phyloP scores from a whole-genome alignment of 306 rosid species.

The Sphenostylis stenocarpa region DNA sequence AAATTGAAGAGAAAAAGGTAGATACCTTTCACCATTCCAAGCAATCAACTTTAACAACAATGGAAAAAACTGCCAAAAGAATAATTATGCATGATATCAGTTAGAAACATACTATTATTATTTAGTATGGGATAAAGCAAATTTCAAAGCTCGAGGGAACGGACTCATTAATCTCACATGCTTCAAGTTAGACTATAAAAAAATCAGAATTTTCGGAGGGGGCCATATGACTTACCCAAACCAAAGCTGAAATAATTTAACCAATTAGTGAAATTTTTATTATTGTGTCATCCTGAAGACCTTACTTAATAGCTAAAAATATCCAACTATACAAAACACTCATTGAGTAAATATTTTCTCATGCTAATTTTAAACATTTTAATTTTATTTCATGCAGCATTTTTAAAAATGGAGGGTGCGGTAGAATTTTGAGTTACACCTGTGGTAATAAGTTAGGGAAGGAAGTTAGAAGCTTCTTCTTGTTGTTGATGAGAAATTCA shows the following conservation, averaged over 20 bases:
- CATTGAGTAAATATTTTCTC: background rate
- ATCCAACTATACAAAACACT: background rate
- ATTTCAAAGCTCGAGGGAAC: background rate
- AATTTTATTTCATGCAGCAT: constrained; percentile 14
- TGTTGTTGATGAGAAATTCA: constrained; percentile 72
- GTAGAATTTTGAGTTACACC: constrained; percentile 50
- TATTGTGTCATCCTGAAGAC: background rate
- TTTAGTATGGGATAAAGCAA: background rate
- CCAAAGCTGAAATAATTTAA: background rate
- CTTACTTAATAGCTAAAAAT: background rate
- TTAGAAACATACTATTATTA: background rate
- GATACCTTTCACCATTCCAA: constrained; percentile 91
- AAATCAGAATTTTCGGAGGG: background rate
- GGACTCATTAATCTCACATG: background rate
- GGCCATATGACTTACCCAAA: background rate
- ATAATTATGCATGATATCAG: constrained; percentile 32
- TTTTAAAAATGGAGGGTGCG: constrained; percentile 11
- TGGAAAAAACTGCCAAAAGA: constrained; percentile 84
- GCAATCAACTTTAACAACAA: constrained; percentile 88
- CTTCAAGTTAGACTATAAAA: background rate
- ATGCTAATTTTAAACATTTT: background rate
- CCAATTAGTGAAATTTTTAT: background rate
- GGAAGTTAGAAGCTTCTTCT: constrained; percentile 63
- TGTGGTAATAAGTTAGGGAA: constrained; percentile 89
- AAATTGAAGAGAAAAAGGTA: background rate